Base-by-base conservation (phyloP, 768 basidiomycete species). In the Lyophyllum shimeji region DNA sequence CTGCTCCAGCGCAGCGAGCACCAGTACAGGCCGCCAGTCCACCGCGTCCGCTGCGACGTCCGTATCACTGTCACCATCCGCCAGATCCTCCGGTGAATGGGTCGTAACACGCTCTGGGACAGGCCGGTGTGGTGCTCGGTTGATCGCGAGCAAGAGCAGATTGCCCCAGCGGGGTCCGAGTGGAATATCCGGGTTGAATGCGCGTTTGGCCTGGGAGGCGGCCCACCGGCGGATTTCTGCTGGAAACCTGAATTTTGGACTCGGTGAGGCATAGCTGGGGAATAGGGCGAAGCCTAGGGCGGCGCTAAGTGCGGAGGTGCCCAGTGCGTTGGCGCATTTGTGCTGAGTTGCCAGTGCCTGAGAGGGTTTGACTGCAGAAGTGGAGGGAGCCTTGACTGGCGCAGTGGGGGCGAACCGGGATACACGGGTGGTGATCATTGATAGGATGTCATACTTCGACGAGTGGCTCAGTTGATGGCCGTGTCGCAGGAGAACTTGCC, bases 21-120 rank as follows among this genome's bases (percentile, higher is more conserved):
- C 70, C 57, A 78, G 72, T 5, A 81, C 66, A 3, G 73, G 69
- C 29, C 70, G 70, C 82, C 82, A 83, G 37, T 66, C 65, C 2
- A 59, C 55, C n/a, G 37, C 27, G n/a, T 12, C 11, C 2, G 34
- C 8, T 9, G 39, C 7, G n/a, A 40, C n/a, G 3, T 18, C 39
- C 15, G 17, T 18, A 7, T n/a, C 21, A 7, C 51, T 48, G 0
- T 15, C 4, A n/a, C 29, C 12, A 12, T 40, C 25, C 1, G 42
- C 18, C 1, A 12, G 23, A 11, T 52, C 48, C 27, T 57, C 50
- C 27, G 20, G 6, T n/a, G 43, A 4, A 8, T 7, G 4, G 13
- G 45, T 1, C 13, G 45, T 25, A 6, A 27, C 24, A 24, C 45
- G 45, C 13, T 46, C 24, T 8, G 45, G 21, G 7, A 29, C 25